Evolutionary conservation across 2,329 filamentous ascomycete species (phyloP).

Genomic region (Cordyceps sp.): DNA sequence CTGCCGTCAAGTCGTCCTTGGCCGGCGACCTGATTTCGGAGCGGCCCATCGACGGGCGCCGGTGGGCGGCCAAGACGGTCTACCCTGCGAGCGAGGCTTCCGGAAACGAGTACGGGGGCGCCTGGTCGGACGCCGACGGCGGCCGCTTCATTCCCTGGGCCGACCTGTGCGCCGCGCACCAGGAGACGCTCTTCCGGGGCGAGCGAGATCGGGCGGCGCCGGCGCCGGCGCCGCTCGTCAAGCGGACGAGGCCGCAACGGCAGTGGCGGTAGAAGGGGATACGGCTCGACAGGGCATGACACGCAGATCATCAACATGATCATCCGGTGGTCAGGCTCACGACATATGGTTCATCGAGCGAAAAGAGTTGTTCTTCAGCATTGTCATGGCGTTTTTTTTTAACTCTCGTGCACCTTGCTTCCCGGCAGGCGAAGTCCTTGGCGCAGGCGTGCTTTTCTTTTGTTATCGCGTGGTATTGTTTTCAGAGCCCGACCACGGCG

Average conservation of each 20-base stretch:
- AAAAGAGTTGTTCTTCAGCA: neutral
- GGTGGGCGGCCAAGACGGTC: constrained; percentile 9
- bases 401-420: no score
- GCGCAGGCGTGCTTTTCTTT: no score
- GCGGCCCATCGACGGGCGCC: constrained; percentile 13
- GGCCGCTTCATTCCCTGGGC: constrained; percentile 11
- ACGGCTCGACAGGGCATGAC: neutral
- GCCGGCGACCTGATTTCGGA: constrained; percentile 8
- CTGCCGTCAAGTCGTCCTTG: constrained; percentile 10
- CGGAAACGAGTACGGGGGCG: constrained; percentile 8
- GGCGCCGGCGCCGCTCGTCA: neutral
- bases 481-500: no score
- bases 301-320: neutral
- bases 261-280: neutral
- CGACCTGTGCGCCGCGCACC: constrained; percentile 10
- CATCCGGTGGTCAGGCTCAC: no score
- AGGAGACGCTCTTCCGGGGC: constrained; percentile 9
- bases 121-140: constrained; percentile 7
- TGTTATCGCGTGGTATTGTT: no score
- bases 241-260: no score
- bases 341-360: neutral
- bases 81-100: constrained; percentile 4
- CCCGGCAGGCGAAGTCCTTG: no score
- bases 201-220: neutral
- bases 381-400: neutral